Base-by-base conservation (phyloP, 306 rosid genomes). In the Senna tora region DNA sequence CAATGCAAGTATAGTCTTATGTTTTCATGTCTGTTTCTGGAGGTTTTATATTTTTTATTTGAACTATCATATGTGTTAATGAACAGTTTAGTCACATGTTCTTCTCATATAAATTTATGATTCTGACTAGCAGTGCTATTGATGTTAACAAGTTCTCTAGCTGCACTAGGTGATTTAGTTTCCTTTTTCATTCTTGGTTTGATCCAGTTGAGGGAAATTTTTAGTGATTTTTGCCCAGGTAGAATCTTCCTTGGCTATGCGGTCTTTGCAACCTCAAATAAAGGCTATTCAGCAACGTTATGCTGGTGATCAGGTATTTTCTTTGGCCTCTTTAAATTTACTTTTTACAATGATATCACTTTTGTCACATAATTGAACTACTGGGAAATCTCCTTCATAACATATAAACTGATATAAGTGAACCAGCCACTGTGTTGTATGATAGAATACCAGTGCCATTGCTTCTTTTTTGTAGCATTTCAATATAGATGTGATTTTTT, bases 201-300 rank as follows among this genome's bases (percentile, higher is more conserved):
- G 42, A 17, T 52, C 59, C 39, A 34, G 73, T 62, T 43, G 43
- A 21, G 55, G 21, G 9, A 45, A 54, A 21, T 68, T 77, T 65
- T 80, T 69, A 57, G 28, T 49, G 8, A 46, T 22, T 69, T 41
- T 51, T 38, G n/a, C 50, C 19, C 81, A 95, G 96, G 99, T 95
- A 20, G 99, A 95, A 81, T 95, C 99, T 15, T 79, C 90, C 72
- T 77, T 89, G 93, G 90, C 97, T 30, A 95, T 95, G 97, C 80
- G 88, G 47, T 83, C 97, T 19, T 75, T 95, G 86, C 99, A 95
- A 76, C 99, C 99, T 65, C 97, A 89, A 78, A 53, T 88, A 17
- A 89, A 95, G 80, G 96, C 93, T 69, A 82, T 95, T 66, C 97
- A 95, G 69, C 81, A 95, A 78, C 92, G 78, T 34, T 89, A 88